phyloP scores from a whole-genome alignment of 148 eudicot species.

The Arbutus unedo region DNA sequence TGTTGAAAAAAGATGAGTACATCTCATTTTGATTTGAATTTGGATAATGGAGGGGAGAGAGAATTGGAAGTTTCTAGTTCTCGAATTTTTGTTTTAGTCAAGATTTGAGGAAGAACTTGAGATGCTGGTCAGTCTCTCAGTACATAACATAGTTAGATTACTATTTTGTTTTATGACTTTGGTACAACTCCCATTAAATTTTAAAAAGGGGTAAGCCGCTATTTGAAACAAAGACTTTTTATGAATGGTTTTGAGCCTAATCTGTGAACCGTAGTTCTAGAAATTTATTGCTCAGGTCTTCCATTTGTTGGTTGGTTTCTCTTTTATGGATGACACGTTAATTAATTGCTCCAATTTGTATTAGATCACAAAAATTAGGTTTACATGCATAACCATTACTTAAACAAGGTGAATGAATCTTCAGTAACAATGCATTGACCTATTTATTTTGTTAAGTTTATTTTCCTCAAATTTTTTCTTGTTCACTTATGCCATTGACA shows the following conservation, averaged over 20 bases:
- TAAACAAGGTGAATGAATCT: neutral
- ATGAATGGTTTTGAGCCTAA: neutral
- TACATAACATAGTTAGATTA: neutral
- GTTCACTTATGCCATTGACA: neutral
- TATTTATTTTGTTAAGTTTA: neutral
- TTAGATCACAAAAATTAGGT: neutral
- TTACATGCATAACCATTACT: neutral
- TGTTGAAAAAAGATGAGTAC: too few relatives aligned
- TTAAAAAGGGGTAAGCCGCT: too few relatives aligned
- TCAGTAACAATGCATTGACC: neutral
- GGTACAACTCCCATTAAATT: too few relatives aligned
- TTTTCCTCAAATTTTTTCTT: neutral
- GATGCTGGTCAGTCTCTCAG: neutral
- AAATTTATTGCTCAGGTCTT: neutral
- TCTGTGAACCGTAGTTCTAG: neutral
- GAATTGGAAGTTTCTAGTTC: neutral
- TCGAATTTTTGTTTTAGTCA: neutral
- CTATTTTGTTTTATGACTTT: conserved; percentile 12
- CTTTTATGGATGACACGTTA: neutral
- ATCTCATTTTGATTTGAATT: neutral
- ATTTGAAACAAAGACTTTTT: neutral
- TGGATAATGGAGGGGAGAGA: neutral
- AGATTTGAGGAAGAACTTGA: neutral
- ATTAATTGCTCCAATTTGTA: neutral
- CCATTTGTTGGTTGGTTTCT: neutral